A percentile compares a stretch with the other conserved stretches of the same genome.
phyloP scores from a whole-genome alignment of 768 basidiomycete species.

The Panellus pusillus region DNA sequence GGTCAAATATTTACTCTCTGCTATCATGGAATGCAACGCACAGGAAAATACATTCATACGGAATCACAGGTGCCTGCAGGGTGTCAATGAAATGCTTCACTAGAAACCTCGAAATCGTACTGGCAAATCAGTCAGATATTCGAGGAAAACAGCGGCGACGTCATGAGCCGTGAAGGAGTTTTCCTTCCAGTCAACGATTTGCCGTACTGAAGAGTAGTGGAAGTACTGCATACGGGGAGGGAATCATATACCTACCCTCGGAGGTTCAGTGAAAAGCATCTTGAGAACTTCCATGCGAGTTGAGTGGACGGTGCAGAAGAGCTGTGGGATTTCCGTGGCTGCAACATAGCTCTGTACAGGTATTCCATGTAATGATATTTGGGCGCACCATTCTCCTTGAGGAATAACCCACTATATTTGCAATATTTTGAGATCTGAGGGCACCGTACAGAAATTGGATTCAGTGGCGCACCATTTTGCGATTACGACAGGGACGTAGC shows the following conservation, averaged over 20 bases:
- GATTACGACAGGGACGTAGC: conserved; percentile 95
- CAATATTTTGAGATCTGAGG: no score
- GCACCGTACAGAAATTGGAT: not conserved
- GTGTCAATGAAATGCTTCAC: conserved; percentile 4
- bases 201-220: conserved; percentile 66
- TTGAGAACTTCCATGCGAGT: conserved; percentile 97
- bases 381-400: conserved; percentile 85
- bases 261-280: conserved; percentile 82
- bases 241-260: conserved; percentile 55
- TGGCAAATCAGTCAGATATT: conserved; percentile 96
- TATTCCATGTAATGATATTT: not conserved
- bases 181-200: conserved; percentile 88
- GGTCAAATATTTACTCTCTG: conserved; percentile 16
- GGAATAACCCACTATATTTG: conserved; percentile 82
- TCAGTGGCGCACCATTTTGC: conserved; percentile 81
- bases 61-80: conserved; percentile 89
- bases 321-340: conserved; percentile 94
- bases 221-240: no score
- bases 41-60: conserved; percentile 85
- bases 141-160: conserved; percentile 92
- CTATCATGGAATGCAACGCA: conserved; percentile 42
- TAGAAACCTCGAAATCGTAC: no score
- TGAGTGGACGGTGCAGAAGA: conserved; percentile 95
- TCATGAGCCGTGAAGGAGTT: conserved; percentile 94
- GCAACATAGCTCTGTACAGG: not conserved